These are phyloP conservation scores for Lotus japonicus DNA, from an alignment of 306 rosid species.

Conservation along the genomic window DNA sequence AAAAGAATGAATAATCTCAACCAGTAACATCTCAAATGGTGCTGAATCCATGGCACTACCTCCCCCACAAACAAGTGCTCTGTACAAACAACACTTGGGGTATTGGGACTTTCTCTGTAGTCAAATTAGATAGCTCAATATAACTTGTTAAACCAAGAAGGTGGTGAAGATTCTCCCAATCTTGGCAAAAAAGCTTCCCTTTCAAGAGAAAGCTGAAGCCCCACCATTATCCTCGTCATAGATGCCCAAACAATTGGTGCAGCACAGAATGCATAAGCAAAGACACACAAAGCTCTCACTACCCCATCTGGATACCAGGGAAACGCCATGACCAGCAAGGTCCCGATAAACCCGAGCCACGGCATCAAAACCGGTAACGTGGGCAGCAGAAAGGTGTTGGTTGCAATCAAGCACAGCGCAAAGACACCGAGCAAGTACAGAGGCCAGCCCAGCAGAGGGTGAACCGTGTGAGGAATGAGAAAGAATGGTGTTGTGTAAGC, in stretches of 20 bases:
- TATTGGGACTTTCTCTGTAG: not conserved
- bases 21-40: not conserved
- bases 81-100: slow-evolving; percentile 3
- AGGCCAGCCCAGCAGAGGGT: slow-evolving; percentile 79
- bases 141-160: slow-evolving; percentile 51
- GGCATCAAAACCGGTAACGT: slow-evolving; percentile 52
- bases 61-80: slow-evolving; percentile 1
- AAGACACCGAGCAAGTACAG: slow-evolving; percentile 60
- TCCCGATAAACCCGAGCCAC: slow-evolving; percentile 49
- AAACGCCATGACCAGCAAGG: slow-evolving; percentile 66
- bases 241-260: slow-evolving; percentile 72
- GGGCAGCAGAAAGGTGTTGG: slow-evolving; percentile 60
- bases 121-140: slow-evolving; percentile 23
- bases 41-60: slow-evolving; percentile 11
- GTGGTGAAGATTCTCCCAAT: slow-evolving; percentile 49
- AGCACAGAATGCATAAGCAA: slow-evolving; percentile 59
- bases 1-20: slow-evolving; percentile 17
- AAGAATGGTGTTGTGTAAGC: slow-evolving; percentile 63
- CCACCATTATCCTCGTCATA: slow-evolving; percentile 33
- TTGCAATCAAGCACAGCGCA: slow-evolving; percentile 49
- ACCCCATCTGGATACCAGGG: slow-evolving; percentile 78
- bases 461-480: slow-evolving; percentile 69
- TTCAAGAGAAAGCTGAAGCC: slow-evolving; percentile 63
- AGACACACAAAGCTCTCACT: slow-evolving; percentile 59
- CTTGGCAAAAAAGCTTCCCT: slow-evolving; percentile 63